Evolutionary conservation across 2,329 filamentous ascomycete genomes (phyloP).

Genomic region (Xylariales sp.): DNA sequence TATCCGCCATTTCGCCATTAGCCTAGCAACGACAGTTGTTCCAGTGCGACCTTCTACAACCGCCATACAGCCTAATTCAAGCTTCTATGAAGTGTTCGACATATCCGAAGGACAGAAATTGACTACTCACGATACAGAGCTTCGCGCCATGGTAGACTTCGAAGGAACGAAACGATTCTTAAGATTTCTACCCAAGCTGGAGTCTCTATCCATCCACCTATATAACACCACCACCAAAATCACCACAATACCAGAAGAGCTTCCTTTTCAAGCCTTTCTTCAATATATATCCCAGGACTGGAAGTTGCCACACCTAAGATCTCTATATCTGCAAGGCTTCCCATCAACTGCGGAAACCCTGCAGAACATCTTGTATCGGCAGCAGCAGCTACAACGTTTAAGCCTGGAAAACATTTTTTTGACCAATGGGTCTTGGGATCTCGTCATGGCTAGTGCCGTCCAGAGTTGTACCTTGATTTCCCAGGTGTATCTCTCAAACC

Average conservation of each 20-base stretch:
- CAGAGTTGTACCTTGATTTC: neutral
- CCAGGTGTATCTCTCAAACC: neutral
- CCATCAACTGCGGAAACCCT: neutral
- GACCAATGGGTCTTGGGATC: neutral
- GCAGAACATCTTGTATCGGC: neutral
- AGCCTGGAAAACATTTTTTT: neutral
- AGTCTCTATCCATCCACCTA: neutral
- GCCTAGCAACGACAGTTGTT: neutral
- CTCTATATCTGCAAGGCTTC: neutral
- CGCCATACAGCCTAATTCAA: neutral
- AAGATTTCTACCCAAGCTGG: neutral
- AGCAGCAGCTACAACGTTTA: neutral
- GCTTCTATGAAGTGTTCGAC: neutral
- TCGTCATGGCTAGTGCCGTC: neutral
- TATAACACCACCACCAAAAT: neutral
- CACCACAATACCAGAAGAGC: neutral
- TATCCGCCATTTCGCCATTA: neutral
- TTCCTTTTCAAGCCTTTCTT: neutral
- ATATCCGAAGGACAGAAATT: neutral
- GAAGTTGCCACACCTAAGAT: neutral
- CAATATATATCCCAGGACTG: neutral
- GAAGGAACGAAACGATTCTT: neutral
- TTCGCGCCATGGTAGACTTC: neutral
- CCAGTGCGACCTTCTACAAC: neutral
- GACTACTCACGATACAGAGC: neutral